Conservation (phyloP, 805 yeast genomes). For the Saccharomyces jurei region DNA sequence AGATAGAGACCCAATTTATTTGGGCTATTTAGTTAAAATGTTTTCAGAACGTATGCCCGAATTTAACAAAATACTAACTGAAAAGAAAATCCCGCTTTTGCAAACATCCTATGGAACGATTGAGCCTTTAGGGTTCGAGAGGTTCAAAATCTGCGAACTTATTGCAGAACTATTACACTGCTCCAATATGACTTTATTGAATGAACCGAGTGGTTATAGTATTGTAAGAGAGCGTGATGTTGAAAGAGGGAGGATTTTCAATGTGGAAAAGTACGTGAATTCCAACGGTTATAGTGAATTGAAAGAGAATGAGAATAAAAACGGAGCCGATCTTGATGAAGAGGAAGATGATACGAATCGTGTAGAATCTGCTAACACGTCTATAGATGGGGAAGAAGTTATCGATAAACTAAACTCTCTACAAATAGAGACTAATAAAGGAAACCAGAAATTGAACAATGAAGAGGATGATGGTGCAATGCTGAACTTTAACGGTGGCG, state of each 20-base stretch:
- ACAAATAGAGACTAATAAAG: slow-evolving; percentile 1
- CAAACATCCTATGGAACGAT: slow-evolving; percentile 44
- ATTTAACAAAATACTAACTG: slow-evolving; percentile 54
- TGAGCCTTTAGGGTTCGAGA: slow-evolving; percentile 84
- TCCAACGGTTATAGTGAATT: background rate
- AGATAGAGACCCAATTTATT: slow-evolving; percentile 83
- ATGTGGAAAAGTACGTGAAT: slow-evolving; percentile 6
- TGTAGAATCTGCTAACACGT: slow-evolving; percentile 6
- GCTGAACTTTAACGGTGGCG: background rate
- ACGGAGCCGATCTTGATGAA: background rate
- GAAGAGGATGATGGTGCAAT: background rate
- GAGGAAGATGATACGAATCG: slow-evolving; percentile 1
- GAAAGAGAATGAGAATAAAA: slow-evolving; percentile 13
- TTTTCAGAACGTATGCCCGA: slow-evolving; percentile 66
- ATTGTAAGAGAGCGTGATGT: slow-evolving; percentile 64
- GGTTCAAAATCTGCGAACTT: slow-evolving; percentile 86
- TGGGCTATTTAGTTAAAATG: slow-evolving; percentile 74
- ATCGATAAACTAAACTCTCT: slow-evolving; percentile 3
- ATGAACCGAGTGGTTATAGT: slow-evolving; percentile 64
- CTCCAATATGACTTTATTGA: slow-evolving; percentile 86
- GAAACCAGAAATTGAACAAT: background rate
- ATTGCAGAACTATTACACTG: slow-evolving; percentile 93
- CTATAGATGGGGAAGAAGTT: slow-evolving; percentile 1
- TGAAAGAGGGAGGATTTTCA: slow-evolving; percentile 37
- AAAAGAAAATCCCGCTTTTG: slow-evolving; percentile 30